Percentiles rank a stretch among this genome's conserved stretches.
Conservation (phyloP, 1,139 yeast genomes). For the Candida anutae region DNA sequence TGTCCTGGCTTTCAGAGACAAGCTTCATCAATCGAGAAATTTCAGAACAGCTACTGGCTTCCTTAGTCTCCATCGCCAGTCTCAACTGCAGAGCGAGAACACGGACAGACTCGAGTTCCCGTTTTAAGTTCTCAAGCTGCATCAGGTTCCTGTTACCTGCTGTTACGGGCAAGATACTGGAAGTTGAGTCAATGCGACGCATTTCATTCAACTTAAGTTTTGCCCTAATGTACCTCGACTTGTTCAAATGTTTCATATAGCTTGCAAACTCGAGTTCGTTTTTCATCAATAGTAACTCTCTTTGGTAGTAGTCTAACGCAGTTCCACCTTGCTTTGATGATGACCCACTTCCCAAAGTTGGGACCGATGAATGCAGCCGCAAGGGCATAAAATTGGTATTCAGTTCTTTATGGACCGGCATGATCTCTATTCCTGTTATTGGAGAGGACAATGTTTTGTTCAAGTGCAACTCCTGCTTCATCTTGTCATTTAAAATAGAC, state of each 20-base stretch:
- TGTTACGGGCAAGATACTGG: slow-evolving; percentile 4
- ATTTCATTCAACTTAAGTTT: slow-evolving; percentile 20
- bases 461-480: slow-evolving; percentile 11
- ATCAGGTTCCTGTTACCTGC: slow-evolving; percentile 3
- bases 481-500: slow-evolving; percentile 10
- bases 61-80: background rate
- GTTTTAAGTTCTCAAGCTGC: background rate
- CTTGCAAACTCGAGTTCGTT: slow-evolving; percentile 60
- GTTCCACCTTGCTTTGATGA: slow-evolving; percentile 11
- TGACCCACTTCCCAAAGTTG: background rate
- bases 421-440: slow-evolving; percentile 18
- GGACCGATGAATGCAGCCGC: no score
- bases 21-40: background rate
- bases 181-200: slow-evolving; percentile 11
- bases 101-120: background rate
- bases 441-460: slow-evolving; percentile 17
- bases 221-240: slow-evolving; percentile 36
- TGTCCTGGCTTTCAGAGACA: background rate
- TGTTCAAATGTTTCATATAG: slow-evolving; percentile 43
- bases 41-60: background rate
- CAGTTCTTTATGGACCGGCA: slow-evolving; percentile 11
- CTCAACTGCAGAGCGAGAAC: background rate
- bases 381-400: no score
- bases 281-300: slow-evolving; percentile 50
- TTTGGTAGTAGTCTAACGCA: slow-evolving; percentile 38